phyloP scores from a whole-genome alignment of 257 asterid species.

The Knoxia roxburghii region DNA sequence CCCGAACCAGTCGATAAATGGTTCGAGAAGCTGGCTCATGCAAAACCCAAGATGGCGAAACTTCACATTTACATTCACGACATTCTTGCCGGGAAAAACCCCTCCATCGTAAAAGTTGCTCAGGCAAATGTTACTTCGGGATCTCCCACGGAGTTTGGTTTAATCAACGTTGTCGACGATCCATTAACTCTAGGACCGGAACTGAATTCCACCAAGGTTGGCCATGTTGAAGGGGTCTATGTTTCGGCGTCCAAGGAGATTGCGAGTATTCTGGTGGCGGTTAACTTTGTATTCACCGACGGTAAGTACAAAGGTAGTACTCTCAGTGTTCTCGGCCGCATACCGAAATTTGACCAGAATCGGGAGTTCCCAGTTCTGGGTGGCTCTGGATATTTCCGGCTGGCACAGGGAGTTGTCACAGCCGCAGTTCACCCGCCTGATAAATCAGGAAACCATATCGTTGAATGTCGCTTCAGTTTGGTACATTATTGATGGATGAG shows the following conservation, averaged over 20 bases:
- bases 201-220: slow-evolving; percentile 14
- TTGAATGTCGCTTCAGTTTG: slow-evolving; percentile 17
- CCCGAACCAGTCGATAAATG: slow-evolving; percentile 34
- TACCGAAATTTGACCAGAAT: slow-evolving; percentile 17
- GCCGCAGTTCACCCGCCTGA: slow-evolving; percentile 22
- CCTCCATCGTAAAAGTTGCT: slow-evolving; percentile 30
- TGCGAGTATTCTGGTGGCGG: slow-evolving; percentile 24
- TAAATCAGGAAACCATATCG: slow-evolving; percentile 1
- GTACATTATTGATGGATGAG: slow-evolving; percentile 13
- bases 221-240: slow-evolving; percentile 36
- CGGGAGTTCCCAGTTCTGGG: slow-evolving; percentile 39
- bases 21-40: slow-evolving; percentile 21
- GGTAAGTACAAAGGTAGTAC: slow-evolving; percentile 32
- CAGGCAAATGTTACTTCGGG: slow-evolving; percentile 10
- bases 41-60: slow-evolving; percentile 27
- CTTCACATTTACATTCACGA: slow-evolving; percentile 42
- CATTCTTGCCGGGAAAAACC: slow-evolving; percentile 21
- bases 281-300: slow-evolving; percentile 26
- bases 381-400: slow-evolving; percentile 35
- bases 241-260: slow-evolving; percentile 24
- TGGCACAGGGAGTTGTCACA: slow-evolving; percentile 34
- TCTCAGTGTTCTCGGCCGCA: slow-evolving; percentile 30
- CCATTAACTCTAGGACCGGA: slow-evolving; percentile 14
- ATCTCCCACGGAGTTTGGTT: slow-evolving; percentile 28
- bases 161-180: slow-evolving; percentile 28